These are phyloP conservation scores for Euphrasia confusa DNA, from an alignment of 257 asterid species.

Conservation along the genomic window DNA sequence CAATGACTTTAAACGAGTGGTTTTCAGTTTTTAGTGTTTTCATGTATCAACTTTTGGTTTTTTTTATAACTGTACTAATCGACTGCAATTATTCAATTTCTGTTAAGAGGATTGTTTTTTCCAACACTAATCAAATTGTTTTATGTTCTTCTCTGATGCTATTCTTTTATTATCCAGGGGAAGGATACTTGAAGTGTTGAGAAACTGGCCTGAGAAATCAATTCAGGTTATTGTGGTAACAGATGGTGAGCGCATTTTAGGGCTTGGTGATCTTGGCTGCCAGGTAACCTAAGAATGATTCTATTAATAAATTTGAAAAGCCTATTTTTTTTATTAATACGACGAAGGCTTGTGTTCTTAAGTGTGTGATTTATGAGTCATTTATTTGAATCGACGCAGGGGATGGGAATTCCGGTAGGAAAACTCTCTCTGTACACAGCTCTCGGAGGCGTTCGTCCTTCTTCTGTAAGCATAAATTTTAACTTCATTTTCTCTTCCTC, in stretches of 20 bases:
- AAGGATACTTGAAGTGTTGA: conserved; percentile 75
- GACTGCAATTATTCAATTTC: no score
- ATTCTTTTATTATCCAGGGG: conserved; percentile 46
- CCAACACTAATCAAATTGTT: background rate
- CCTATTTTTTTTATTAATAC: background rate
- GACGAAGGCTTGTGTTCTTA: background rate
- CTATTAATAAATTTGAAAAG: background rate
- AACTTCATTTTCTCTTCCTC: conserved; percentile 15
- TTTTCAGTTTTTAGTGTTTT: background rate
- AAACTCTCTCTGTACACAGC: conserved; percentile 91
- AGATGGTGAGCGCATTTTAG: conserved; percentile 93
- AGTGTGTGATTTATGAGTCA: background rate
- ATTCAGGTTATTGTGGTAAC: conserved; percentile 95
- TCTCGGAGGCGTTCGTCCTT: conserved; percentile 96
- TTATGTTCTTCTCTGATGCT: conserved; percentile 18
- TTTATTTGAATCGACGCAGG: conserved; percentile 41
- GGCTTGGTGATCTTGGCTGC: conserved; percentile 97
- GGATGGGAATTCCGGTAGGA: conserved; percentile 98
- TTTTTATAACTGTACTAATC: background rate
- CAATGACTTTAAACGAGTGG: background rate
- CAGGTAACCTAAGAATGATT: conserved; percentile 46
- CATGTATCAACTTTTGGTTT: background rate
- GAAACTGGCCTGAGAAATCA: conserved; percentile 86
- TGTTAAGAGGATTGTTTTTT: no score
- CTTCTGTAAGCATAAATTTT: conserved; percentile 56